Conservation (phyloP, 768 basidiomycete species). For the Hemileccinum impolitum region DNA sequence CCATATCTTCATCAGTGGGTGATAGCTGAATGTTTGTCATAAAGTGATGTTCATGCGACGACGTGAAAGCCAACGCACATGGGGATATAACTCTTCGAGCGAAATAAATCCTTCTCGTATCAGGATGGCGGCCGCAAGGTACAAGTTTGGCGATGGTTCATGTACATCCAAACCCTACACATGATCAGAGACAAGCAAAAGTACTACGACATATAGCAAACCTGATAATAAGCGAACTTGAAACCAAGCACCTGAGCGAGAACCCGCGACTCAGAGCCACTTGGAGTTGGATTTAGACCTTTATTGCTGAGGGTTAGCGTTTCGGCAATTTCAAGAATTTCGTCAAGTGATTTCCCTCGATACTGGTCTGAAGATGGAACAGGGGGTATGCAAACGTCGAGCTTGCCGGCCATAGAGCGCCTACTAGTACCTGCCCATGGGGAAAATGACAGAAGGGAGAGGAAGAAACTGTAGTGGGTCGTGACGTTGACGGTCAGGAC, state of each 20-base stretch:
- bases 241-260: slow-evolving; percentile 95
- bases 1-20: slow-evolving; percentile 78
- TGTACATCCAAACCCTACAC: slow-evolving; percentile 51
- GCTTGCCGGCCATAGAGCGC: slow-evolving; percentile 25
- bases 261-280: slow-evolving; percentile 49
- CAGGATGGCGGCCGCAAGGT: slow-evolving; percentile 79
- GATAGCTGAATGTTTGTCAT: slow-evolving; percentile 48
- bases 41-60: slow-evolving; percentile 1
- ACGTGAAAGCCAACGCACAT: slow-evolving; percentile 50
- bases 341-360: slow-evolving; percentile 61
- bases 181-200: slow-evolving; percentile 13
- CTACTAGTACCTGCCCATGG: slow-evolving; percentile 73
- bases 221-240: slow-evolving; percentile 92
- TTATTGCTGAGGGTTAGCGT: slow-evolving; percentile 3
- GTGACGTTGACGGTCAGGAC: slow-evolving; percentile 79
- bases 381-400: slow-evolving; percentile 35
- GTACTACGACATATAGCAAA: slow-evolving; percentile 32
- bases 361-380: slow-evolving; percentile 42
- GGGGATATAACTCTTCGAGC: slow-evolving; percentile 87
- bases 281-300: slow-evolving; percentile 10
- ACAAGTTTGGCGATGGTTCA: slow-evolving; percentile 69
- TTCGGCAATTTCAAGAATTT: slow-evolving; percentile 60
- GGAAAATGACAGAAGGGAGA: slow-evolving; percentile 80
- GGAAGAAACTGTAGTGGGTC: slow-evolving; percentile 85
- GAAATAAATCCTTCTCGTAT: slow-evolving; percentile 88